These are phyloP conservation scores for Aspergillus clavatus DNA, from an alignment of 2,329 filamentous ascomycete species.

Conservation along the genomic window DNA sequence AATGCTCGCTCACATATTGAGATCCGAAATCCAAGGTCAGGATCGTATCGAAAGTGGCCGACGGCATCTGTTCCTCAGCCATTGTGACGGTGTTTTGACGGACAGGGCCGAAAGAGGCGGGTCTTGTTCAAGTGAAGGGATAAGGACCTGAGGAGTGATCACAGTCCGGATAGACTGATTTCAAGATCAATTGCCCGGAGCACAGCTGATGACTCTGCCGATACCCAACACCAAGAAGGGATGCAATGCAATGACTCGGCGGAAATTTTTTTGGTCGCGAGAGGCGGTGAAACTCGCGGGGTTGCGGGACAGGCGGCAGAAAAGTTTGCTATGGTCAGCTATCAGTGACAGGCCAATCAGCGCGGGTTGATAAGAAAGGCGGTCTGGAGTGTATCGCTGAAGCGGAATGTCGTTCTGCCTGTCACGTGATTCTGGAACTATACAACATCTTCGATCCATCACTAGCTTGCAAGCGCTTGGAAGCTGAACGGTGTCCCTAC, in stretches of 20 bases:
- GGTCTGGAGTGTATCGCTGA: not conserved
- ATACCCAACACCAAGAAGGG: not conserved
- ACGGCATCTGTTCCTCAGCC: slow-evolving; percentile 17
- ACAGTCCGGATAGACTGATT: not conserved
- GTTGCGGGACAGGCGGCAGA: not conserved
- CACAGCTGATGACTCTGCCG: not conserved
- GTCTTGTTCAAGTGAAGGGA: not conserved
- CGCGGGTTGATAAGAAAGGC: not conserved
- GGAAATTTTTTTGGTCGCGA: not conserved
- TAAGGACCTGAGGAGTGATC: too few relatives aligned
- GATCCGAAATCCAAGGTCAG: slow-evolving; percentile 65
- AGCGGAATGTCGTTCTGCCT: too few relatives aligned
- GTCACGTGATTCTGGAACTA: too few relatives aligned
- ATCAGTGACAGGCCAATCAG: not conserved
- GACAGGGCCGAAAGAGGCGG: not conserved
- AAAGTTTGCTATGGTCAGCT: not conserved
- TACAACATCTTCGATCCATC: too few relatives aligned
- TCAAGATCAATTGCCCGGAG: not conserved
- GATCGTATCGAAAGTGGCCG: slow-evolving; percentile 57
- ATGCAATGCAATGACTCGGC: not conserved
- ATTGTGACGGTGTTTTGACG: slow-evolving; percentile 9
- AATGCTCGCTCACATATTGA: slow-evolving; percentile 12
- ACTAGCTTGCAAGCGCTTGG: too few relatives aligned
- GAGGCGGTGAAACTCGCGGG: not conserved
- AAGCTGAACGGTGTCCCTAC: too few relatives aligned